phyloP scores from a whole-genome alignment of 2,329 filamentous ascomycete species.

The Exophiala phaeomuriformis region DNA sequence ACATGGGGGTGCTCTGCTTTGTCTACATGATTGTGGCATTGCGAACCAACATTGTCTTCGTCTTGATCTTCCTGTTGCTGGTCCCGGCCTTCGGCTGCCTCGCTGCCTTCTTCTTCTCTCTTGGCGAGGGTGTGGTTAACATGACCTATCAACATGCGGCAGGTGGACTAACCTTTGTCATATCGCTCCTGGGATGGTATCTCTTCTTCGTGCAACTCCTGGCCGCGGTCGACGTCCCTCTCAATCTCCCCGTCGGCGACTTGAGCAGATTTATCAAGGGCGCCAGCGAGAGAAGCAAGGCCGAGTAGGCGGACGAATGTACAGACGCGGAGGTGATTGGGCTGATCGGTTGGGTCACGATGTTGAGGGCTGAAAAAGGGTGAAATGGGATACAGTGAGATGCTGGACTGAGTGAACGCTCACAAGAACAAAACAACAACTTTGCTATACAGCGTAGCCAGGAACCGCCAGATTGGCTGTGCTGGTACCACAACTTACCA shows the following conservation, averaged over 20 bases:
- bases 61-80: slow-evolving; percentile 61
- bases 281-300: slow-evolving; percentile 23
- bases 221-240: slow-evolving; percentile 51
- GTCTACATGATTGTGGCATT: slow-evolving; percentile 63
- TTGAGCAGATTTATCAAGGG: slow-evolving; percentile 42
- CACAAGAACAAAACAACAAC: neutral
- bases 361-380: neutral
- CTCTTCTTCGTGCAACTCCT: slow-evolving; percentile 51
- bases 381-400: neutral
- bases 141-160: slow-evolving; percentile 30
- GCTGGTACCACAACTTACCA: neutral
- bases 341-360: neutral
- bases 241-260: slow-evolving; percentile 52
- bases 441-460: neutral
- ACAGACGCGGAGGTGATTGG: neutral
- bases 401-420: neutral
- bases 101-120: slow-evolving; percentile 37
- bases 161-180: slow-evolving; percentile 47
- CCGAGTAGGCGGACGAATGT: slow-evolving; percentile 4
- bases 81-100: slow-evolving; percentile 53
- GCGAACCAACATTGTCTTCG: slow-evolving; percentile 64
- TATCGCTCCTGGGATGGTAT: slow-evolving; percentile 49
- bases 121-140: slow-evolving; percentile 12
- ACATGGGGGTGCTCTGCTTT: slow-evolving; percentile 60
- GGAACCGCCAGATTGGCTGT: neutral